These are phyloP conservation scores for Blakeslea trispora DNA, from an alignment of 371 early-diverging fungal species.

Conservation along the genomic window DNA sequence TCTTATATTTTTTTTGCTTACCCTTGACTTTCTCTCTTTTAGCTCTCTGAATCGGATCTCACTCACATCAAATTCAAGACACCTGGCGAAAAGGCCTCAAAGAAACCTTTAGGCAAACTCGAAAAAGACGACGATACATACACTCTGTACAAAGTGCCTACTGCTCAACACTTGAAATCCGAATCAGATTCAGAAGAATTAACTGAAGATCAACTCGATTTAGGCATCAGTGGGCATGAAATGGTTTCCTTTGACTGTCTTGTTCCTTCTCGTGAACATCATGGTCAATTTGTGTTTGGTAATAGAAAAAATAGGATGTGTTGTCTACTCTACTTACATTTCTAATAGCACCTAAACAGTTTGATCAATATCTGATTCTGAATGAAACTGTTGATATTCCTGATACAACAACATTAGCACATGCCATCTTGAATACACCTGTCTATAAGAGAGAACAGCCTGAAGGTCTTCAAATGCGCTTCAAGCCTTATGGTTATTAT, in stretches of 20 bases:
- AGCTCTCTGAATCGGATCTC: conserved; percentile 39
- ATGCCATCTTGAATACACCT: conserved; percentile 39
- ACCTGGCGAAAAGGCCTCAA: conserved; percentile 15
- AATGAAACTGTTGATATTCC: conserved; percentile 48
- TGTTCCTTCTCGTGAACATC: conserved; percentile 34
- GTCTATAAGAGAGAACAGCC: conserved; percentile 47
- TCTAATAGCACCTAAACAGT: conserved; percentile 36
- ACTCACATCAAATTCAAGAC: conserved; percentile 29
- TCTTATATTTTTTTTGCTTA: too few relatives aligned
- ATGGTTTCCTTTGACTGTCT: conserved; percentile 48
- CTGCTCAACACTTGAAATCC: conserved; percentile 9
- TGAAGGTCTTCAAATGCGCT: conserved; percentile 48
- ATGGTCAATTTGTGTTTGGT: conserved; percentile 40
- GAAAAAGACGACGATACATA: conserved; percentile 29
- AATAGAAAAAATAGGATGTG: conserved; percentile 8
- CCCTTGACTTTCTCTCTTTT: conserved; percentile 10
- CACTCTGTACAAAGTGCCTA: conserved; percentile 40
- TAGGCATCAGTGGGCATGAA: conserved; percentile 52
- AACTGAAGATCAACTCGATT: conserved; percentile 24
- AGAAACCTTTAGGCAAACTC: conserved; percentile 32
- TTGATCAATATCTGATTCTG: conserved; percentile 42
- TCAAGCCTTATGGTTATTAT: conserved; percentile 49
- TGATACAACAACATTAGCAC: conserved; percentile 37
- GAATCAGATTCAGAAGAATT: conserved; percentile 15
- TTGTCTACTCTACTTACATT: too few relatives aligned